Base-by-base conservation (phyloP, 1,284 basidiomycete genomes). In the Xerocomus amazonicus region DNA sequence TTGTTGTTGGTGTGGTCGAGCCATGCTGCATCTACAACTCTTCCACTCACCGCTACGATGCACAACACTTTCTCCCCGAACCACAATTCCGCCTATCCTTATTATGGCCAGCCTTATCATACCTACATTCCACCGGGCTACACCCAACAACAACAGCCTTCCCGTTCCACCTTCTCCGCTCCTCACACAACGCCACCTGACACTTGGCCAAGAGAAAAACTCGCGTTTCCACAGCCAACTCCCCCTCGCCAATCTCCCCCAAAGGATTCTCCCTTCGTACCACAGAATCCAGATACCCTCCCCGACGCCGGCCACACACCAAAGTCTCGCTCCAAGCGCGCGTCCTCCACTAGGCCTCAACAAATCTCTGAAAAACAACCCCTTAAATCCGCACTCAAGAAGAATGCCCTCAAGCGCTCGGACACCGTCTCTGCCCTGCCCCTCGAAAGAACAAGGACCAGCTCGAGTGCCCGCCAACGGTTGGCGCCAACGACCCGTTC, bases 321-420 rank as follows among this genome's bases (percentile, higher is more conserved):
- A 2, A 60, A 54, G 14, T n/a, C 61, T 12, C 65, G 56, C 33
- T 34, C 41, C 39, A 68, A 65, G 46, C 68, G 65, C n/a, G 47
- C 49, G 35, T 36, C 48, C 31, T 55, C 63, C 14, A 27, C 45
- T 43, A 59, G 47, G 33, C 47, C 57, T 19, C 54, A 48, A 31
- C 53, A 48, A n/a, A 9, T 56, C 26, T 53, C 60, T 2, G 66
- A 70, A 48, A 68, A 62, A 33, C 60, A 63, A 0, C 71, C 72
- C 3, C 69, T 80, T 41, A 84, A 76, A 67, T 79, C 84, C 28
- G 83, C 81, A 0, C 64, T 87, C 63, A 87, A 81, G 65, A 81
- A 76, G 54, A 66, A 56, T 47, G 50, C 34, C 4, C 13, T 56
- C 43, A 58, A 56, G 41, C 65, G 61, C 16, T 45, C 59, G 9